Base-by-base conservation (phyloP, 1,139 yeast species). In the Debaryomyces singareniensis region DNA sequence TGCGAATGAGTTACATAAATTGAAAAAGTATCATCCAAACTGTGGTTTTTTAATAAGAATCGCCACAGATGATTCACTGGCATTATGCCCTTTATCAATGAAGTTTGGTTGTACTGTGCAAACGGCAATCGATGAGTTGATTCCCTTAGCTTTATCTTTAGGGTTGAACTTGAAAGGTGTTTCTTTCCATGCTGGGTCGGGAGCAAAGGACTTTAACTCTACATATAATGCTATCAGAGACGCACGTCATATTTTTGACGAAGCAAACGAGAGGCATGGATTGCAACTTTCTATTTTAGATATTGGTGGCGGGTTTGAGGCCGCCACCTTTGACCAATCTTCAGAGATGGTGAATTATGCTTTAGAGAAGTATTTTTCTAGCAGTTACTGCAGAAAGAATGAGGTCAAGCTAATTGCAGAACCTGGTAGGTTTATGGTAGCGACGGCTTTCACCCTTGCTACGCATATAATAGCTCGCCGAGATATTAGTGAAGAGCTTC, bases 131-230 rank as follows among this genome's bases (percentile, higher is more conserved):
- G 49, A 59, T 16, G 61, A 58, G 33, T 62, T 91, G 46, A 66
- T 91, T 42, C 67, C 72, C 4, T 55, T 71, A 37, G 93, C 95
- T 23, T 61, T 68, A 35, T 68, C 69, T 33, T 60, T 86, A 35
- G 75, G 64, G 2, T 66, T 91, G 44, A 59, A 73, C 34, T 71
- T 89, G 24, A 75, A 63, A 16, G 98, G 98, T 27, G 91, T 87
- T 24, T 89, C 96, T 5, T 91, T 91, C 71, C 98, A 91, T 53
- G 87, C 89, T 35, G 98, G 98, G 1, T 83, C 95, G 2, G 97
- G 97, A 27, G 93, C 96, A 15, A 75, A 74, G 35, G 95, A 86
- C 51, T 72, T 79, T 36, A 58, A 62, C 28, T 72, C 93, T 6
- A 72, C 85, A 43, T 67, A 65, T 37, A 74, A 73, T 40, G 96